Percentiles rank a stretch among this genome's conserved stretches.
phyloP scores from a whole-genome alignment of 2,329 filamentous ascomycete genomes.

The Botryosphaeria dothidea region DNA sequence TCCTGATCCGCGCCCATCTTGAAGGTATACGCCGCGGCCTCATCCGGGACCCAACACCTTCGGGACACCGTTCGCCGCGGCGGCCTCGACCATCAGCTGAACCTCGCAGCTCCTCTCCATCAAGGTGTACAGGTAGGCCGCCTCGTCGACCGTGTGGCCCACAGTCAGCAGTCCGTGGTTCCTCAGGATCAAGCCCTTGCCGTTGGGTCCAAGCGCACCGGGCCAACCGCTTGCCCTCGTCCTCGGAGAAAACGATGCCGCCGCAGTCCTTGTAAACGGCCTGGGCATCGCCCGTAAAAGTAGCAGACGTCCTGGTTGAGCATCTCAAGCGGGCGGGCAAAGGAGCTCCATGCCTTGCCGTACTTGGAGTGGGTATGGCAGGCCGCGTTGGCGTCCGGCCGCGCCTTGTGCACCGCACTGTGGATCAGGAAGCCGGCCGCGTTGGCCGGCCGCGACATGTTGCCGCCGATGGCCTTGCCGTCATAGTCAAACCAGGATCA shows the following conservation, averaged over 20 bases:
- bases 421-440: conserved; percentile 71
- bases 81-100: conserved; percentile 69
- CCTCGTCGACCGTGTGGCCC: conserved; percentile 72
- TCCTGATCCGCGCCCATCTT: conserved; percentile 51
- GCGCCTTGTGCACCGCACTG: conserved; percentile 65
- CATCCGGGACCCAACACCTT: conserved; percentile 59
- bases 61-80: conserved; percentile 51
- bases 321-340: conserved; percentile 68
- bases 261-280: conserved; percentile 66
- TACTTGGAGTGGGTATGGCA: conserved; percentile 69
- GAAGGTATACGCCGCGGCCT: conserved; percentile 57
- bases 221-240: conserved; percentile 68
- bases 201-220: conserved; percentile 61
- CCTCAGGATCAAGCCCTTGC: conserved; percentile 63
- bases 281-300: conserved; percentile 63
- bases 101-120: conserved; percentile 70
- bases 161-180: conserved; percentile 75
- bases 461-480: conserved; percentile 66
- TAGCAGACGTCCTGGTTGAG: conserved; percentile 67
- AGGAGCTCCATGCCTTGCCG: conserved; percentile 68
- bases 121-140: conserved; percentile 68
- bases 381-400: conserved; percentile 65
- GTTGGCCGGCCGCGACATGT: conserved; percentile 62
- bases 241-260: conserved; percentile 62
- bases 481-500: conserved; percentile 65